phyloP scores from a whole-genome alignment of 2,329 filamentous ascomycete species.

The Periconia sp. region DNA sequence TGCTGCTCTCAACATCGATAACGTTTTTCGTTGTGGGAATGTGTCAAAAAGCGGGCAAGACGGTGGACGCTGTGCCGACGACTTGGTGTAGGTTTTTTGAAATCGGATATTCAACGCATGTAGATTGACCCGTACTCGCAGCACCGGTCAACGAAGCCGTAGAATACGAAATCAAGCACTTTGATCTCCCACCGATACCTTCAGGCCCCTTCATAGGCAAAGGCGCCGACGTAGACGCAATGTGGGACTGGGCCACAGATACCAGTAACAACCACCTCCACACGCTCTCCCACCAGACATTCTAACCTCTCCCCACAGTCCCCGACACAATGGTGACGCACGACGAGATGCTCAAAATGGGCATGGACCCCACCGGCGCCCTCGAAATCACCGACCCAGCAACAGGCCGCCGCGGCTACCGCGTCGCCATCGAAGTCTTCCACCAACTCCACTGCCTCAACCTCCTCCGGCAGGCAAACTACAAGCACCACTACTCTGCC shows the following conservation, averaged over 20 bases:
- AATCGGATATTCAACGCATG: background rate
- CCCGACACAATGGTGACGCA: constrained; percentile 22
- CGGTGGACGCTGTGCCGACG: constrained; percentile 14
- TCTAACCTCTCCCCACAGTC: constrained; percentile 9
- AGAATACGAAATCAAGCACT: constrained; percentile 20
- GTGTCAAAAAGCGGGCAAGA: constrained; percentile 13
- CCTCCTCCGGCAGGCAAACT: constrained; percentile 22
- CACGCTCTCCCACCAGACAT: background rate
- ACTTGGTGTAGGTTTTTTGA: constrained; percentile 16
- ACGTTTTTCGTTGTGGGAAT: constrained; percentile 17
- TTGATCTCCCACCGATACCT: constrained; percentile 19
- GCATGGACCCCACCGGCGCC: constrained; percentile 21
- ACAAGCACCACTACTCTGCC: constrained; percentile 19
- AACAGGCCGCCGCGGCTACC: constrained; percentile 21
- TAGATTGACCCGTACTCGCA: constrained; percentile 2
- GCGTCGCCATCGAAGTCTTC: constrained; percentile 29
- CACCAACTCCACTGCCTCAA: constrained; percentile 31
- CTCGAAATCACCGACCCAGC: constrained; percentile 19
- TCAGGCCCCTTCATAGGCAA: constrained; percentile 17
- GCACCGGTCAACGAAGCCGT: constrained; percentile 21
- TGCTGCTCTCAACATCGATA: constrained; percentile 16
- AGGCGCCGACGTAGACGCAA: constrained; percentile 18
- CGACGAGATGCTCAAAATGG: constrained; percentile 23
- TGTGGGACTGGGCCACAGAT: constrained; percentile 21
- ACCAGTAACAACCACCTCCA: constrained; percentile 7